Conservation (phyloP, 805 yeast genomes). For the Kregervanrija delftensis region DNA sequence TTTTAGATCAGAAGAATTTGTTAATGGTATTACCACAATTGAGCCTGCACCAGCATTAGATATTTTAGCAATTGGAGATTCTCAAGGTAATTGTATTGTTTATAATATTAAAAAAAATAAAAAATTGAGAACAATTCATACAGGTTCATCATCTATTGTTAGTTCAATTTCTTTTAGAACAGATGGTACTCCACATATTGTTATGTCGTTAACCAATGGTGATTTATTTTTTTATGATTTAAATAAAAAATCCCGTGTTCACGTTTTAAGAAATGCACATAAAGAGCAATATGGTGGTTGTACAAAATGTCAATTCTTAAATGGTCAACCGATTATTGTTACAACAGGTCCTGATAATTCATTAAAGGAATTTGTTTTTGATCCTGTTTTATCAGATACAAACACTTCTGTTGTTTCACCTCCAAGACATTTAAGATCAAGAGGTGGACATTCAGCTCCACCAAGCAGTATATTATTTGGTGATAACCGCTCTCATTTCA, state of each 20-base stretch:
- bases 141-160: constrained; percentile 35
- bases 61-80: constrained; percentile 69
- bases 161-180: constrained; percentile 79
- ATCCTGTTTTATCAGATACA: constrained; percentile 71
- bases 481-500: constrained; percentile 66
- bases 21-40: constrained; percentile 56
- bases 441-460: constrained; percentile 97
- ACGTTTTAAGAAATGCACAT: constrained; percentile 67
- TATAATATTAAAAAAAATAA: constrained; percentile 64
- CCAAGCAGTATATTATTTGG: constrained; percentile 74
- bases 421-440: constrained; percentile 83
- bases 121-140: constrained; percentile 43
- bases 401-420: constrained; percentile 68
- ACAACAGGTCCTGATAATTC: constrained; percentile 90
- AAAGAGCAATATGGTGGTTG: constrained; percentile 72
- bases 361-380: constrained; percentile 86
- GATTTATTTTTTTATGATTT: constrained; percentile 83
- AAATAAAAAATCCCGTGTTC: constrained; percentile 65
- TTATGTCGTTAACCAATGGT: constrained; percentile 72
- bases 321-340: constrained; percentile 87
- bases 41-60: constrained; percentile 86
- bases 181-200: constrained; percentile 80
- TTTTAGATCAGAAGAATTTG: constrained; percentile 41
- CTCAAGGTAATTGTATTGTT: constrained; percentile 57
- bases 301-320: constrained; percentile 62